A percentile compares a stretch with the other conserved stretches of the same genome.
Evolutionary conservation across 2,329 filamentous ascomycete genomes (phyloP).

Genomic region (Apiospora pterosperma): DNA sequence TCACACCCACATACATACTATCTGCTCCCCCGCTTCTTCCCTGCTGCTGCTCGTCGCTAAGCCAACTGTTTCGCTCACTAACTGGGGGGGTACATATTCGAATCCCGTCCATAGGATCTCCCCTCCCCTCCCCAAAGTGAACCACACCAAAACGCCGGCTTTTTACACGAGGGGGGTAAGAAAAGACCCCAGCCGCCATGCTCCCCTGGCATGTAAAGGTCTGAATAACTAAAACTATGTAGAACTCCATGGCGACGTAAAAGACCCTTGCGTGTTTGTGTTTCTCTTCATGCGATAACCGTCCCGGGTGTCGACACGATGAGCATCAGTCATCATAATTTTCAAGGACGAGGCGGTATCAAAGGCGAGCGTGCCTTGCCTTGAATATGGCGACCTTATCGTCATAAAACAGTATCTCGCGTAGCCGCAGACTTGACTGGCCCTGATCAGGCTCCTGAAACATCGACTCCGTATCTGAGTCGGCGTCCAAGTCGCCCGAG

Average conservation of each 20-base stretch:
- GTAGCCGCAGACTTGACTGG: constrained; percentile 45
- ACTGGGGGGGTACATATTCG: neutral
- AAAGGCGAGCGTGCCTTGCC: constrained; percentile 54
- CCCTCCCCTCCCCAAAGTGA: neutral
- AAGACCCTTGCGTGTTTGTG: neutral
- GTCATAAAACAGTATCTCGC: constrained; percentile 82
- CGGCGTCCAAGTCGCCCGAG: constrained; percentile 36
- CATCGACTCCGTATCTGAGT: constrained; percentile 48
- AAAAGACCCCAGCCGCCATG: neutral
- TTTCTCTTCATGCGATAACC: neutral
- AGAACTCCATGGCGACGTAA: neutral
- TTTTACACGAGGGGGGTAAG: neutral
- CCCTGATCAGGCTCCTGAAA: constrained; percentile 43
- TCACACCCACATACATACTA: neutral
- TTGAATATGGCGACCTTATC: constrained; percentile 81
- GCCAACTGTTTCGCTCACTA: neutral
- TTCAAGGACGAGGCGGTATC: neutral
- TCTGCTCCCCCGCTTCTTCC: neutral
- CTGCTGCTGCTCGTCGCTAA: neutral
- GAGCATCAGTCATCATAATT: neutral
- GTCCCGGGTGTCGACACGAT: neutral
- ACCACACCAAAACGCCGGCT: neutral
- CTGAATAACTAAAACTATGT: neutral
- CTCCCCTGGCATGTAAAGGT: neutral
- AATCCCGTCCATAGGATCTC: neutral